phyloP scores from a whole-genome alignment of 345 rosid genomes.

The Bretschneidera sinensis region DNA sequence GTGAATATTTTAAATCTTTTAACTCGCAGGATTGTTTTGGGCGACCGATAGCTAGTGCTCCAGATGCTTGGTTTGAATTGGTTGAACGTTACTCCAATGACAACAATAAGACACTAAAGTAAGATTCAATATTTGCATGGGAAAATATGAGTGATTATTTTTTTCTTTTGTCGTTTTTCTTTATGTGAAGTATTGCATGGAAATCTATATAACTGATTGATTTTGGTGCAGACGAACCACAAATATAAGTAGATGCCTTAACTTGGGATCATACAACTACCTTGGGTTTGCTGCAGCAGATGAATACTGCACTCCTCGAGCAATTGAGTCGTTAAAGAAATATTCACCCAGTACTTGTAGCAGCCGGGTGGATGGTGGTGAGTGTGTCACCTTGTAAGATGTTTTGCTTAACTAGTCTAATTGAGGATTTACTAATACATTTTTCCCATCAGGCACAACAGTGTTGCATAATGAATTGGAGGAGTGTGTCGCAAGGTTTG shows the following conservation, averaged over 20 bases:
- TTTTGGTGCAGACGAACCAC: constrained; percentile 60
- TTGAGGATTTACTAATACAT: constrained; percentile 12
- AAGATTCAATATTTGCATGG: constrained; percentile 19
- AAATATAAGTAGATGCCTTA: constrained; percentile 68
- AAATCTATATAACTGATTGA: neutral
- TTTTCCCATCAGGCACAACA: constrained; percentile 60
- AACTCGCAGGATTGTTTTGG: constrained; percentile 74
- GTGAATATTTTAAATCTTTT: neutral
- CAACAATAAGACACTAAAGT: constrained; percentile 81
- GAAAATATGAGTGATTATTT: no score
- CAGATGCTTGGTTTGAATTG: constrained; percentile 87
- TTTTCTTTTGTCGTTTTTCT: neutral
- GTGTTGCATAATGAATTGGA: constrained; percentile 73
- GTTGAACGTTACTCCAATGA: constrained; percentile 80
- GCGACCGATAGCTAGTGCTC: constrained; percentile 81
- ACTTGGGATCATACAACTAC: constrained; percentile 94
- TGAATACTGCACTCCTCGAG: constrained; percentile 96
- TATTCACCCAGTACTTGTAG: constrained; percentile 89
- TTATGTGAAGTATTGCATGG: neutral
- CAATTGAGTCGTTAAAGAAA: constrained; percentile 60
- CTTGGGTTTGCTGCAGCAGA: constrained; percentile 95
- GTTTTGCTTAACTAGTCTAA: neutral
- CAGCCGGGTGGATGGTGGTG: constrained; percentile 89
- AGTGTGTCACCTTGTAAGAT: neutral
- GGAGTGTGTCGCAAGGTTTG: constrained; percentile 74